These are phyloP conservation scores for Aspergillus ochraceoroseus DNA, from an alignment of 2,329 filamentous ascomycete species.

Conservation along the genomic window DNA sequence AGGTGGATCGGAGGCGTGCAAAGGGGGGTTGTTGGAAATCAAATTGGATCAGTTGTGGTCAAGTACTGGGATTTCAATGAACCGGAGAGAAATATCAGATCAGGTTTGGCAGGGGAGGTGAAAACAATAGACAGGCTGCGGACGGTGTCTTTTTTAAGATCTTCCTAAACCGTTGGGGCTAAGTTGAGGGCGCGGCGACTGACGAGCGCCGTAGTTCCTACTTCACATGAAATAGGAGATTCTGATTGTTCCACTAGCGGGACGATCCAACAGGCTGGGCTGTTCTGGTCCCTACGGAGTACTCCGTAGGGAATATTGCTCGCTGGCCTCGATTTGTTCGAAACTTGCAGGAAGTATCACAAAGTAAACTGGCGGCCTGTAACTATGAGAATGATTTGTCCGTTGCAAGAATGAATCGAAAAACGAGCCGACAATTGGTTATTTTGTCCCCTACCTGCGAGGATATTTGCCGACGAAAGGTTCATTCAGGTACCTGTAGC, in stretches of 20 bases:
- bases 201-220: constrained; percentile 13
- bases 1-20: constrained; percentile 6
- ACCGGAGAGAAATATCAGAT: constrained; percentile 2
- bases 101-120: neutral
- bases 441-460: neutral
- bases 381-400: neutral
- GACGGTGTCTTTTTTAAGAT: constrained; percentile 10
- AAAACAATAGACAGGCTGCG: constrained; percentile 1
- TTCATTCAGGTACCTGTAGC: constrained; percentile 1
- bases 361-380: constrained; percentile 5
- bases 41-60: constrained; percentile 5
- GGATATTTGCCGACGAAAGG: constrained; percentile 1
- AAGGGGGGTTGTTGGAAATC: constrained; percentile 1
- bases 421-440: constrained; percentile 4
- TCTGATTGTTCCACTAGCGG: constrained; percentile 7
- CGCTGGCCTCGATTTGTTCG: neutral
- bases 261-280: constrained; percentile 5
- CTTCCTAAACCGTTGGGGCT: constrained; percentile 17
- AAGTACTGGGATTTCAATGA: constrained; percentile 1
- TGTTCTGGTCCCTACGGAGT: neutral
- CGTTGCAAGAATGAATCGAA: neutral
- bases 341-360: too few species aligned
- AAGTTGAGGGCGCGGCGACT: constrained; percentile 12
- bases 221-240: constrained; percentile 12
- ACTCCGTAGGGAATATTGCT: too few species aligned